phyloP scores from a whole-genome alignment of 192 early-diverging fungal species.

The Jimgerdemannia lactiflua region DNA sequence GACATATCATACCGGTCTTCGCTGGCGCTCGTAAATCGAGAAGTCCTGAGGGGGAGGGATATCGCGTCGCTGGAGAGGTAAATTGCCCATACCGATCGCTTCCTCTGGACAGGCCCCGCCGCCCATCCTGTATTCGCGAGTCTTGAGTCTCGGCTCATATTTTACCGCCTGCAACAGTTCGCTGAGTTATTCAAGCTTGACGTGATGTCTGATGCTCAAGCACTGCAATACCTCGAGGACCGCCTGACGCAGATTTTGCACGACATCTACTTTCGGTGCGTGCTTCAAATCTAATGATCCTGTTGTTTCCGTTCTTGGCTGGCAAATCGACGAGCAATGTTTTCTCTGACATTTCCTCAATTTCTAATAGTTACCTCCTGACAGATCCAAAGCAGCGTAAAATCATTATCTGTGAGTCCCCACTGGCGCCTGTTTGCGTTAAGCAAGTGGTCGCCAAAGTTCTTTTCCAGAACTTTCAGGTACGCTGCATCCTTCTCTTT shows the following conservation, averaged over 20 bases:
- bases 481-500: constrained; percentile 11
- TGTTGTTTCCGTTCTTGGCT: neutral
- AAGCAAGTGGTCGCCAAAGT: constrained; percentile 69
- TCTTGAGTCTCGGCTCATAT: no score
- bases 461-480: constrained; percentile 74
- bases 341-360: neutral
- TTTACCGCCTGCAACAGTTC: constrained; percentile 4
- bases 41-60: constrained; percentile 32
- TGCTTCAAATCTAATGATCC: neutral
- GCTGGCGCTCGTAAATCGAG: constrained; percentile 38
- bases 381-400: constrained; percentile 83
- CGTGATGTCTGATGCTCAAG: constrained; percentile 31
- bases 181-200: constrained; percentile 45
- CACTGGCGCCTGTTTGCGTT: constrained; percentile 62
- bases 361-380: constrained; percentile 42
- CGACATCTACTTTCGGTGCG: constrained; percentile 50
- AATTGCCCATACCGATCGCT: constrained; percentile 8
- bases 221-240: constrained; percentile 36
- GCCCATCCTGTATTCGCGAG: no score
- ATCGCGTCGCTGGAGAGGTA: constrained; percentile 40
- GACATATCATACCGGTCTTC: constrained; percentile 60
- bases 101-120: no score
- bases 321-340: constrained; percentile 2
- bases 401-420: constrained; percentile 77
- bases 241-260: constrained; percentile 42